Evolutionary conservation across 345 rosid species (phyloP).

Genomic region (Linum lewisii): DNA sequence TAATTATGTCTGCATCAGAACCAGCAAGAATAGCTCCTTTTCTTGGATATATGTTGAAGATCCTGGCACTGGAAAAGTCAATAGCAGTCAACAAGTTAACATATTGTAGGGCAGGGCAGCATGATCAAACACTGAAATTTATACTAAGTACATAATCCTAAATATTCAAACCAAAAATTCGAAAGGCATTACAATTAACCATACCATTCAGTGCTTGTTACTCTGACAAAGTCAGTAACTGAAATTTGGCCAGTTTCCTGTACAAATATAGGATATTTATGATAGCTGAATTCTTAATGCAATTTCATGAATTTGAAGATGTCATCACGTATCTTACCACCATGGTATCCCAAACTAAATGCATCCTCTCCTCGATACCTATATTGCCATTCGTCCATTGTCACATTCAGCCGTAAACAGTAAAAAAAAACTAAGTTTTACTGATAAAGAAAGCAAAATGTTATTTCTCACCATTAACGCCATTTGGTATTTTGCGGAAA

Average conservation of each 20-base stretch:
- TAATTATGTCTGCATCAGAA: conserved; percentile 94
- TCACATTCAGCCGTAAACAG: conserved; percentile 8
- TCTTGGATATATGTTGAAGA: conserved; percentile 86
- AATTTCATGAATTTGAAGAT: background rate
- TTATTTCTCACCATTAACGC: conserved; percentile 65
- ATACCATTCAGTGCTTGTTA: conserved; percentile 84
- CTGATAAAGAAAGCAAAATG: background rate
- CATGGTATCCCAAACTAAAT: conserved; percentile 87
- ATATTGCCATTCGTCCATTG: conserved; percentile 14
- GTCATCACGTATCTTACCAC: conserved; percentile 55
- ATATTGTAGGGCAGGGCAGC: background rate
- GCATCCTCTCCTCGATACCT: conserved; percentile 99
- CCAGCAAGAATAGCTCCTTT: conserved; percentile 92
- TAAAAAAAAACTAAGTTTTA: conserved; percentile 6
- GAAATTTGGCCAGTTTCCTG: conserved; percentile 79
- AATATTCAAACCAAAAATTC: background rate
- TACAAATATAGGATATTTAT: conserved; percentile 1
- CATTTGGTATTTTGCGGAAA: conserved; percentile 90
- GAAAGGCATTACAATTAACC: conserved; percentile 4
- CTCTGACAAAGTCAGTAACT: conserved; percentile 52
- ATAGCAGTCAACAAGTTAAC: background rate
- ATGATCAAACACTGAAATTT: background rate
- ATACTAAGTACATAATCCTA: background rate
- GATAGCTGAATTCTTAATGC: background rate
- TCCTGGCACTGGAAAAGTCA: conserved; percentile 55